Percentiles rank a stretch among this genome's conserved stretches.
phyloP scores from a whole-genome alignment of 2,329 filamentous ascomycete species.

The Gaeumannomyces tritici region DNA sequence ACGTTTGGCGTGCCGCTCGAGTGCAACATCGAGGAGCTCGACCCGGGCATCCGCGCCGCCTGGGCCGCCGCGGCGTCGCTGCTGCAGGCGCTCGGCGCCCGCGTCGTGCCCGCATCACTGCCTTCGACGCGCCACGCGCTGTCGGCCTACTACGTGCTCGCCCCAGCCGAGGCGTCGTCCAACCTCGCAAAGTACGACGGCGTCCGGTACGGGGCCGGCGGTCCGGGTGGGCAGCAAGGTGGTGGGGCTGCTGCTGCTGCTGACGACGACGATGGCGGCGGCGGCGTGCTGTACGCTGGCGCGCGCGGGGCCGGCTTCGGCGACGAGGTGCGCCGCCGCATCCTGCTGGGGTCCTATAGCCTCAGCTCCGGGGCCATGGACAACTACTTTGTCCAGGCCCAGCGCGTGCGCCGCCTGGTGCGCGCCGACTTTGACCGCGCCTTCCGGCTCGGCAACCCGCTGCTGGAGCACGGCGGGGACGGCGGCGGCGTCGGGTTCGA shows the following conservation, averaged over 20 bases:
- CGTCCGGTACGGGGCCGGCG: constrained; percentile 66
- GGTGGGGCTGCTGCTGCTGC: too few species aligned
- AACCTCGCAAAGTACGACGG: constrained; percentile 97
- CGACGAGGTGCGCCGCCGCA: constrained; percentile 73
- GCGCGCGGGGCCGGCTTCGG: constrained; percentile 72
- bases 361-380: constrained; percentile 85
- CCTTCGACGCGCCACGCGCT: constrained; percentile 79
- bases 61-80: constrained; percentile 56
- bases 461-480: constrained; percentile 29
- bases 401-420: constrained; percentile 75
- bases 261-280: constrained; percentile 17
- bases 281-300: constrained; percentile 61
- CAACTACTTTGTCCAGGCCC: constrained; percentile 94
- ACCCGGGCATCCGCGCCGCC: constrained; percentile 54
- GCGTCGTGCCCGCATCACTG: constrained; percentile 66
- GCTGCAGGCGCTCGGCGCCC: constrained; percentile 57
- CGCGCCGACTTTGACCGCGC: constrained; percentile 77
- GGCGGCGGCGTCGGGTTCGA: not conserved
- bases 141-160: constrained; percentile 90
- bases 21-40: constrained; percentile 81
- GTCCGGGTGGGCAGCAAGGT: not conserved
- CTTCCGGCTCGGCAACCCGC: constrained; percentile 61
- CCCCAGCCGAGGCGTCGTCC: constrained; percentile 88
- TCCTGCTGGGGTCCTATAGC: constrained; percentile 82
- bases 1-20: constrained; percentile 56